Base-by-base conservation (phyloP, 208 protist species). In the Trypanosoma scelopori region DNA sequence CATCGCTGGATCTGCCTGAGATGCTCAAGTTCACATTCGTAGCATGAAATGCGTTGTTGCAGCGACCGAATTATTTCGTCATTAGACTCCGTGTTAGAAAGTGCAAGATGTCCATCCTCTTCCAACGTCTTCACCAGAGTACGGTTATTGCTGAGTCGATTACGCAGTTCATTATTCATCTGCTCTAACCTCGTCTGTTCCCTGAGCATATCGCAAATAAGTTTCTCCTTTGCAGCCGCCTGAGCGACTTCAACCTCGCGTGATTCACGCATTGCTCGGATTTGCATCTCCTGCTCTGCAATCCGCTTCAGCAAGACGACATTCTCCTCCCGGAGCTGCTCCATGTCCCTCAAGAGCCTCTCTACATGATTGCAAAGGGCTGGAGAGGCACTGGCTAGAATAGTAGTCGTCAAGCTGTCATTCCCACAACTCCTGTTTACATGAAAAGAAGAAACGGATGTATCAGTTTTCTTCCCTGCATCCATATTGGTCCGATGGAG, bases 241-340 rank as follows among this genome's bases (percentile, higher is more conserved):
- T 57, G n/a, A 16, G 25, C 63, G 5, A 35, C 11, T 11, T 22
- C 48, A 25, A n/a, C 28, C n/a, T 62, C 43, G 6, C 42, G 64
- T 18, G 56, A 50, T 23, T 47, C 59, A 20, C 43, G 67, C 13
- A 76, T 47, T 16, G 55, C 20, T 9, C 52, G 39, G 50, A 79
- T 67, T 41, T 42, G 48, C 20, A 27, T 28, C 45, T 78, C 71
- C 25, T 74, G 72, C 5, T 65, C 65, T 18, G 16, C 35, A 25
- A 65, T 43, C 13, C 60, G 55, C 7, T 43, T 49, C 0, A 81
- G 7, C 48, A 69, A 47, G 15, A 27, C 27, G 32, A 69, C 67
- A 58, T 79, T 87, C 53, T 87, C 78, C 43, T 48, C 56, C 5
- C 78, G 74, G 20, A 87, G 69, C 18, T 64, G 52, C n/a, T 63